phyloP scores from a whole-genome alignment of 257 asterid genomes.

The Primulina huaijiensis region DNA sequence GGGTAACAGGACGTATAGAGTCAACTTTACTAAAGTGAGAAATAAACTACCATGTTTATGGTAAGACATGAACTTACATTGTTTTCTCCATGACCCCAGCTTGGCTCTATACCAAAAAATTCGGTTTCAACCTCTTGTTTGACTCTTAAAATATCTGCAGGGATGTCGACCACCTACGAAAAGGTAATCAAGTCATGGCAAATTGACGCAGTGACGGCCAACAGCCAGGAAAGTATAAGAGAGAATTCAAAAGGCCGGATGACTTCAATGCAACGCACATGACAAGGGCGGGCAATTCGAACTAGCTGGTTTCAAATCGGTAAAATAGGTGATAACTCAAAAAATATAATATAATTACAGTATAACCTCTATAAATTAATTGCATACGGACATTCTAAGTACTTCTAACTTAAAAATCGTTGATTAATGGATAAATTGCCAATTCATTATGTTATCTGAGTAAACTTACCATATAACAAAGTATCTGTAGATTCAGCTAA shows the following conservation, averaged over 20 bases:
- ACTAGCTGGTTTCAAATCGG: background rate
- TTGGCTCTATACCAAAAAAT: conserved; percentile 66
- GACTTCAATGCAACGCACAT: conserved; percentile 3
- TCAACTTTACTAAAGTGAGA: background rate
- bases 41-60: conserved; percentile 5
- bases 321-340: background rate
- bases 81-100: conserved; percentile 65
- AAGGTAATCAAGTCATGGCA: conserved; percentile 19
- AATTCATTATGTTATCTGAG: background rate
- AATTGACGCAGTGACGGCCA: conserved; percentile 1
- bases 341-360: background rate
- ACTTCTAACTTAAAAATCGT: background rate
- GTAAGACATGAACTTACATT: conserved; percentile 46
- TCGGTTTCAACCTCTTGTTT: conserved; percentile 86
- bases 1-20: conserved; percentile 1
- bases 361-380: background rate
- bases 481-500: too few relatives aligned
- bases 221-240: conserved; percentile 11
- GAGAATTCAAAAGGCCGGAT: conserved; percentile 4
- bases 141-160: conserved; percentile 66
- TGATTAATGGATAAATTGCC: background rate
- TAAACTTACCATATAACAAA: background rate
- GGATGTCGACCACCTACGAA: conserved; percentile 48
- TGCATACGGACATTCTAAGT: background rate
- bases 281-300: background rate